Evolutionary conservation across 2,329 filamentous ascomycete species (phyloP), one percentile per base, ranked within the genome.

Genomic region (Didymosphaeria variabile): DNA sequence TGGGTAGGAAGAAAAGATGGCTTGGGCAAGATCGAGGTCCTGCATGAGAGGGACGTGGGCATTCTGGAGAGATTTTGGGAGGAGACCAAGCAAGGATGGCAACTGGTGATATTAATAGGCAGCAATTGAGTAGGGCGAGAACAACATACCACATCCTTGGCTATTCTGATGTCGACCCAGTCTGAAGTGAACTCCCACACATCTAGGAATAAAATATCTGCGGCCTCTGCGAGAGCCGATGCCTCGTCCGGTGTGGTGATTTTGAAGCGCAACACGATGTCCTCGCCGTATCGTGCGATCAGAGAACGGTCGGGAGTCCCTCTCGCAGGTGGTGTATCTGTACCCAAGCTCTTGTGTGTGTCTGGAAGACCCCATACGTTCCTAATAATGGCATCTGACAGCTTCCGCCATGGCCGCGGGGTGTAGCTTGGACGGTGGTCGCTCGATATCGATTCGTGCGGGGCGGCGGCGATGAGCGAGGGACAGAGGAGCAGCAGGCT

Each of bases 181-280:
- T 92, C 86, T 19, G 88, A 83, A 6, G 90, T 91, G 68, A 91
- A 93, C 23, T 92, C 90, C 95, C 95, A 99, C 1, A 98, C 87
- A 74, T 99, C 95, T 45, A 98, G 83, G 69, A 95, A 90, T 26
- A 97, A 85, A 19, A 88, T 87, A 62, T 91, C 85, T 0, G 89
- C 85, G 3, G 92, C 93, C 59, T 91, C 86, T n/a, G 89, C 85
- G 58, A 97, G 82, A 1, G 90, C 90, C 36, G 81, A 79, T 60
- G 91, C 89, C 72, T 97, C 91, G 21, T 88, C 84, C 3, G 84
- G 78, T 29, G 86, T 88, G 63, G 86, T 89, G 58, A 97, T 82
- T 72, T 91, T 92, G 84, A 98, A 97, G 42, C 95, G 89, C 64
- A 98, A 81, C 17, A 99, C 93, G n/a, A 97, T 85, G 77, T 97